Base-by-base conservation (phyloP, 495 filamentous ascomycete genomes). In the Neurospora sp. region DNA sequence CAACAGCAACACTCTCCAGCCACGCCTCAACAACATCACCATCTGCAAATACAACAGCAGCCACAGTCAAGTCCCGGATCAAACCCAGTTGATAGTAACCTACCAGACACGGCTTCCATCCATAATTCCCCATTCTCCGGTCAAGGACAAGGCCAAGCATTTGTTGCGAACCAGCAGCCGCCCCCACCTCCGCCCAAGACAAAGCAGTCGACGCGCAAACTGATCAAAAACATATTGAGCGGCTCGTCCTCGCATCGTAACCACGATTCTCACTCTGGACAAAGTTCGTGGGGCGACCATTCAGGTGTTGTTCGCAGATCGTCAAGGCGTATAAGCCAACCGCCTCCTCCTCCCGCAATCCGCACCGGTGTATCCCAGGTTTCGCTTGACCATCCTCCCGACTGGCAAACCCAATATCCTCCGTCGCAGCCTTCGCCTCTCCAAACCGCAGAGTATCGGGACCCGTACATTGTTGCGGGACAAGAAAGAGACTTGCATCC, bases 241-340 rank as follows among this genome's bases (percentile, higher is more conserved):
- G 83, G 83, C 73, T 81, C 77, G 69, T 78, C 77, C 22, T 81
- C 77, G 69, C 79, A 75, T 70, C 77, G 77, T 31, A 77, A 75
- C 70, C 70, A 77, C 70, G 80, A 83, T 53, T 81, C 80, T 59
- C 71, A 84, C 71, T 47, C 39, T 40, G 40, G 73, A 22, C 73
- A 76, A 27, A 74, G 73, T 69, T 78, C 82, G 14, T 83, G 84
- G 80, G 82, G 82, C 74, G 83, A 81, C 78, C 74, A 77, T 38
- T 70, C 77, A 10, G 82, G 82, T 18, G 68, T 85, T 14, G 80
- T 74, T 69, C 85, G 86, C 72, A 79, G 84, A 72, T 82, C 83
- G 16, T 87, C 86, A 16, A 86, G 85, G 75, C 79, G 85, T 69
- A 77, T 83, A 69, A 85, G 85, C 75, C 80, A 81, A 53, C 77